Evolutionary conservation across 106 monocot species (phyloP), one percentile per base, ranked within the genome.

Genomic region (Platanthera zijinensis): DNA sequence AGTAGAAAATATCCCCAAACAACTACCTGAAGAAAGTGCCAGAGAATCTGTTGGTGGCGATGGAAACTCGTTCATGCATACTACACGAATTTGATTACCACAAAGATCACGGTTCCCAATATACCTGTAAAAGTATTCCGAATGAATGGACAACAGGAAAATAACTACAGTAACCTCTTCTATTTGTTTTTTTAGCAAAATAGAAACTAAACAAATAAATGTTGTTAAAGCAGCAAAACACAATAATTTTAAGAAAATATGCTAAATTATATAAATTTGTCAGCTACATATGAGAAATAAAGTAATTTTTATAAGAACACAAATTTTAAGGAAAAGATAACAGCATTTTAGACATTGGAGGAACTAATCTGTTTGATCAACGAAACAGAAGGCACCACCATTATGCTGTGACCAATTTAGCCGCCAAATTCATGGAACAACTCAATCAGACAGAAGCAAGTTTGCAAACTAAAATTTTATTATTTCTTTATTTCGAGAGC

Each of bases 51-150:
- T 77, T 74, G 86, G 50, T 72, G 85, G 69, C 62, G 83, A 50
- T 48, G 74, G 77, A 79, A 51, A 32, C 32, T 74, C 82, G 80
- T 92, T 85, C 76, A 87, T 95, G 82, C 95, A 95, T 50, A 71
- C 80, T 21, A 86, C 28, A 72, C 76, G 57, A 75, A 95, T 81
- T 85, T 95, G 95, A 69, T 80, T 83, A 69, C 95, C 95, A 77
- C 95, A 95, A 76, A 95, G 81, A 13, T 83, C 92, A 75, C 82
- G 87, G 72, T 95, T 95, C 75, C 95, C 95, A 71, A 89, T 57
- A 77, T 89, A 95, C 62, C 95, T 95, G 75, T 80, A 50, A 72
- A 72, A 48, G 48, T 14, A 72, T 8, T 1, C 6, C 48, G 48
- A 72, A 72, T 14, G 17, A 72, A 22, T 51, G 13, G 21, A 46